A percentile compares a stretch with the other conserved stretches of the same genome.
phyloP scores from a whole-genome alignment of 176 grass and related monocot genomes.

The Musa beccarii region DNA sequence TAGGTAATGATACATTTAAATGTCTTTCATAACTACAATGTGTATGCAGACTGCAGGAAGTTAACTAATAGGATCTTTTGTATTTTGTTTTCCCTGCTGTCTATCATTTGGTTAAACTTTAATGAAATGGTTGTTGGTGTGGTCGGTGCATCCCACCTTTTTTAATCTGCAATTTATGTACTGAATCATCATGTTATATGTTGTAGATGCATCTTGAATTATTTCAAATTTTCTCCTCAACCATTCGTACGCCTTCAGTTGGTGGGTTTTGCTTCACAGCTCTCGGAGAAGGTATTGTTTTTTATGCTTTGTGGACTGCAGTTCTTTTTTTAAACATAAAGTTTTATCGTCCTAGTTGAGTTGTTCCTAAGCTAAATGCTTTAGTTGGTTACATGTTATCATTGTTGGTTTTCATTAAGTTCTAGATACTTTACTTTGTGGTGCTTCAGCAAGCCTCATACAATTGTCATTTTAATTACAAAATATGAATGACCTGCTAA shows the following conservation, averaged over 20 bases:
- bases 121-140: not conserved
- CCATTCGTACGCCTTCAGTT: slow-evolving; percentile 56
- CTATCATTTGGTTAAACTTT: not conserved
- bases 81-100: too few relatives aligned
- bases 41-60: too few relatives aligned
- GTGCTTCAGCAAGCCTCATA: too few relatives aligned
- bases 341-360: not conserved
- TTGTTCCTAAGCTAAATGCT: not conserved
- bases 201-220: slow-evolving; percentile 51
- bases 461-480: not conserved
- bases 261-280: slow-evolving; percentile 18
- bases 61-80: too few relatives aligned
- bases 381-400: too few relatives aligned
- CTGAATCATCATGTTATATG: slow-evolving; percentile 3
- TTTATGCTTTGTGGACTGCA: not conserved
- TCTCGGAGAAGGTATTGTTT: slow-evolving; percentile 45
- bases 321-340: not conserved
- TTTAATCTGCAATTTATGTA: not conserved
- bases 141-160: not conserved
- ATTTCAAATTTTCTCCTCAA: slow-evolving; percentile 71
- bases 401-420: not conserved
- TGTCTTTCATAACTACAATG: too few relatives aligned
- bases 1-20: too few relatives aligned
- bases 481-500: not conserved
- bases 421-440: not conserved